Evolutionary conservation across 345 rosid species (phyloP), one percentile per base, ranked within the genome.

Genomic region (Syzygium jambos): DNA sequence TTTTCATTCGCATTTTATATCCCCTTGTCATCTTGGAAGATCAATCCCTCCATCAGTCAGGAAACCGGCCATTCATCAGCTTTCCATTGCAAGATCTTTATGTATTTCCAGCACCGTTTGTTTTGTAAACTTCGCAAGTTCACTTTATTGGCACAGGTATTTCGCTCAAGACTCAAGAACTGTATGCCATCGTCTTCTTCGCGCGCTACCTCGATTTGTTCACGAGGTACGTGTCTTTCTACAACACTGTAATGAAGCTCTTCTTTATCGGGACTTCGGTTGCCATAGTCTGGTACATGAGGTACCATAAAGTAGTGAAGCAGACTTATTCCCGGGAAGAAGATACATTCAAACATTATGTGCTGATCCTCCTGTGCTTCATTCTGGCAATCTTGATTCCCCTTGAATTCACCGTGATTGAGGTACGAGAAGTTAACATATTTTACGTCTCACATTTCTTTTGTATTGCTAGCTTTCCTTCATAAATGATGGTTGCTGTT

Each of bases 231-330:
- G 1, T 84, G 54, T 93, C 95, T 23, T 27, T 93, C 14, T 93
- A 93, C 91, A 93, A 93, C 90, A 86, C 89, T 10, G 68, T 61
- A 30, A 90, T 90, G 95, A 92, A 92, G 89, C 84, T 91, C 73
- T 38, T 93, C 46, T 93, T 91, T 34, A 57, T 91, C 9, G 93
- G 91, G 84, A 92, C 89, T 55, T 90, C 94, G 49, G 25, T 93
- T 52, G 86, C 88, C 51, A 91, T 93, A 84, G 89, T 93, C 56
- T 91, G 94, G 95, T 92, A 92, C 87, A 93, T 93, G 89, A 87
- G 93, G 61, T 85, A 59, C 86, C 95, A 93, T 88, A 90, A 90
- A 84, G 89, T 92, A 38, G 93, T 93, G 63, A 87, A 88, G 88
- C 92, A 87, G 85, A 89, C 93, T 23, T 90, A 91, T 85, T 80